Percentiles rank a stretch among this genome's conserved stretches.
phyloP scores from a whole-genome alignment of 345 rosid genomes.

The Syzygium aqueum region DNA sequence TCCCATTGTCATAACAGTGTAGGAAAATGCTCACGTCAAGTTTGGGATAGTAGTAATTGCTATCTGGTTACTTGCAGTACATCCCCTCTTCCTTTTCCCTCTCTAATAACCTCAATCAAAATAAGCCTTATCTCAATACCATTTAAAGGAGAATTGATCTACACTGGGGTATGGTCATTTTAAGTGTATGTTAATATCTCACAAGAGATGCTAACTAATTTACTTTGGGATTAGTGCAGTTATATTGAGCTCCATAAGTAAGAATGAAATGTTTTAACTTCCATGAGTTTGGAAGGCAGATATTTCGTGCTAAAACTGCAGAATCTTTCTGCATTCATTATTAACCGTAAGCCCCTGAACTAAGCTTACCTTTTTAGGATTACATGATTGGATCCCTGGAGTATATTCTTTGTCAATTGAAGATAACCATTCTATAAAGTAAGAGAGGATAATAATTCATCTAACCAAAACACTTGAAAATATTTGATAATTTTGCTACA shows the following conservation, averaged over 20 bases:
- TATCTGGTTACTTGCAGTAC: not conserved
- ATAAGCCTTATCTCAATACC: not conserved
- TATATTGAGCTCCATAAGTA: not conserved
- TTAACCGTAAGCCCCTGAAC: not conserved
- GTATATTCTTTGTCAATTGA: not conserved
- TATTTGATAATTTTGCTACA: not conserved
- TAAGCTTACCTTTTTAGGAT: not conserved
- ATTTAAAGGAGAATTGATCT: not conserved
- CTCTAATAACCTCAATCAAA: not conserved
- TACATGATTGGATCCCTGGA: not conserved
- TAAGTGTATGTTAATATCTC: not conserved
- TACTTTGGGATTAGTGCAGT: not conserved
- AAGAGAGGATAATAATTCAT: not conserved
- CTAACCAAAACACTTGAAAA: not conserved
- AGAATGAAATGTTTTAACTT: not conserved
- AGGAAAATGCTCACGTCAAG: not conserved
- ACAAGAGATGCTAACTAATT: not conserved
- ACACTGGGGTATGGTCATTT: not conserved
- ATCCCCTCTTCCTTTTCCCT: not conserved
- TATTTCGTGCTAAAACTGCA: not conserved
- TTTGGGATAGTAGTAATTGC: not conserved
- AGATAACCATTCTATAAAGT: not conserved
- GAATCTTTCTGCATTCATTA: not conserved
- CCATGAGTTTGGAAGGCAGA: not conserved
- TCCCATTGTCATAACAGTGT: not conserved